These are phyloP conservation scores for Colletotrichum cereale DNA, from an alignment of 2,329 filamentous ascomycete genomes.

Conservation along the genomic window DNA sequence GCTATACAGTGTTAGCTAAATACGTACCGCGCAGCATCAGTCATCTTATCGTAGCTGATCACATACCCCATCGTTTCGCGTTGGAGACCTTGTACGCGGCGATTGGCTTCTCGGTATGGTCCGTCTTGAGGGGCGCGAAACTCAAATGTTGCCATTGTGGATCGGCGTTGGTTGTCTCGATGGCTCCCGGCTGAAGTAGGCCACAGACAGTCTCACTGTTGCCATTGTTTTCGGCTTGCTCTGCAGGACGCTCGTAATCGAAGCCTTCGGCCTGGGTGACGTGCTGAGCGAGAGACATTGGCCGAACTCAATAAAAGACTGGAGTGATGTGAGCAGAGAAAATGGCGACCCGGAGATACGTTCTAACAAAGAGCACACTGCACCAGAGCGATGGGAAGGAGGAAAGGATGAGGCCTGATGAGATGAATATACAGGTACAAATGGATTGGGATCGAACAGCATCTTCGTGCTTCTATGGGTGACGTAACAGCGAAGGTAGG, in stretches of 20 bases:
- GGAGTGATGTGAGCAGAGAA: not conserved
- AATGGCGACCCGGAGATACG: not conserved
- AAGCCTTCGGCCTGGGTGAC: conserved; percentile 57
- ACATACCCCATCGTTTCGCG: conserved; percentile 45
- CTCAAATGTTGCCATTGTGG: conserved; percentile 45
- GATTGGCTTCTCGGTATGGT: conserved; percentile 45
- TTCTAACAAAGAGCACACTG: too few relatives aligned
- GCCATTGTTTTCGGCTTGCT: conserved; percentile 42
- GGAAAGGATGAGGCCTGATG: not conserved
- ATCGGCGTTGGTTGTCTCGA: conserved; percentile 26
- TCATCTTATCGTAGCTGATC: not conserved
- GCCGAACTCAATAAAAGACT: not conserved
- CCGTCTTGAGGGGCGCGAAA: conserved; percentile 46
- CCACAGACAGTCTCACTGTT: conserved; percentile 45
- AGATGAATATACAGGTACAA: not conserved
- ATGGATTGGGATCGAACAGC: not conserved
- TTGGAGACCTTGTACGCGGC: conserved; percentile 50
- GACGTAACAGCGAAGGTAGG: conserved; percentile 21
- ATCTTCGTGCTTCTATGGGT: conserved; percentile 15
- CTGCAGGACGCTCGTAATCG: conserved; percentile 50
- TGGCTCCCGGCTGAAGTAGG: conserved; percentile 42
- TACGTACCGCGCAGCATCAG: too few relatives aligned
- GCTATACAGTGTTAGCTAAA: conserved; percentile 57
- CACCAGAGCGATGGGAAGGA: not conserved
- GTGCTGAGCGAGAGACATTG: conserved; percentile 59